Evolutionary conservation across 2,329 filamentous ascomycete genomes (phyloP).

Genomic region (Pestalotiopsis sp.): DNA sequence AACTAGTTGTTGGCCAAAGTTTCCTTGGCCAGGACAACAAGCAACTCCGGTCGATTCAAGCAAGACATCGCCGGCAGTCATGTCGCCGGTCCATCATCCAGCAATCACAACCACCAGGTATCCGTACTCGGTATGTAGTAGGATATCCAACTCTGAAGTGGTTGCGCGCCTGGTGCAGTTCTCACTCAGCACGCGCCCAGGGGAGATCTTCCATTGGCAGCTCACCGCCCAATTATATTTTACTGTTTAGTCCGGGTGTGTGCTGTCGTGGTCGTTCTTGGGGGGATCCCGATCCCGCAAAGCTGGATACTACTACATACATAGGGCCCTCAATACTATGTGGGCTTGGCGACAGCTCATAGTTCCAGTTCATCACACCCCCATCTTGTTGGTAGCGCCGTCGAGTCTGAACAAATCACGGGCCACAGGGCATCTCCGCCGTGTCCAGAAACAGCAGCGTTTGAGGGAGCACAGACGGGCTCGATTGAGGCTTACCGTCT

Average conservation of each 20-base stretch:
- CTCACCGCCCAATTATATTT: slow-evolving; percentile 1
- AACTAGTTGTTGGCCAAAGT: background rate
- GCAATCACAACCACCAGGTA: no score
- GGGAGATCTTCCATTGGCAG: background rate
- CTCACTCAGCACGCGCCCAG: background rate
- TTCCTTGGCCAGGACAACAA: background rate
- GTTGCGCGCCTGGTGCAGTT: background rate
- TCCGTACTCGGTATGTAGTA: no score
- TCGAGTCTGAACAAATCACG: slow-evolving; percentile 4
- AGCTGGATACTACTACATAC: no score
- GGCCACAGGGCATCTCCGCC: background rate
- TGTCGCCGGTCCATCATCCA: no score
- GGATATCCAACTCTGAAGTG: background rate
- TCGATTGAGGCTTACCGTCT: background rate
- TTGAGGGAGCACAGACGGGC: background rate
- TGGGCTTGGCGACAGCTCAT: slow-evolving; percentile 8
- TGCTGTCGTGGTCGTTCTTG: background rate
- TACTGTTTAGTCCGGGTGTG: background rate
- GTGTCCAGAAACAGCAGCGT: background rate
- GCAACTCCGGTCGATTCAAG: slow-evolving; percentile 3
- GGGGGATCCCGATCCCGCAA: background rate
- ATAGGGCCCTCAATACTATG: background rate
- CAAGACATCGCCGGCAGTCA: background rate
- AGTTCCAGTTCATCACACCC: slow-evolving; percentile 4
- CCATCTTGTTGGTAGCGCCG: background rate